Evolutionary conservation across 1,139 yeast species (phyloP).

Genomic region (Hyphopichia wangnamkhiaoensis): DNA sequence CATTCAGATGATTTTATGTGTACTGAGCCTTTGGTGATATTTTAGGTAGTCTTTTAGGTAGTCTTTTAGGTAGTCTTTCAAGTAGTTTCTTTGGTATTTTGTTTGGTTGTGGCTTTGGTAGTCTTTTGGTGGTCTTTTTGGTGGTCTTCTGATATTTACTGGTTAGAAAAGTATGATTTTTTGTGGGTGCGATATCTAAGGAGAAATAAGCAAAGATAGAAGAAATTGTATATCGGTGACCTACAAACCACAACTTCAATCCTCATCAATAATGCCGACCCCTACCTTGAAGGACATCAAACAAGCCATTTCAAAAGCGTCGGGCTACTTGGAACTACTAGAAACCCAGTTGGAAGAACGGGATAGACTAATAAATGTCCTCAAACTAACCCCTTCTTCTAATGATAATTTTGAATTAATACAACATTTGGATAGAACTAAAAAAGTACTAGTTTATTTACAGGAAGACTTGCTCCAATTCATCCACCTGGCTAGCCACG

Average conservation of each 20-base stretch:
- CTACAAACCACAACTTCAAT: not conserved
- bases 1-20: too few relatives aligned
- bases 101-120: too few relatives aligned
- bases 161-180: too few relatives aligned
- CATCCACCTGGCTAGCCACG: conserved; percentile 4
- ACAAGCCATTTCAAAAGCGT: conserved; percentile 15
- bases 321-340: conserved; percentile 33
- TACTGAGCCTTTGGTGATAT: too few relatives aligned
- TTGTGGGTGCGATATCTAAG: too few relatives aligned
- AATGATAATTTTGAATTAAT: conserved; percentile 57
- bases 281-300: conserved; percentile 14
- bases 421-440: conserved; percentile 39
- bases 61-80: too few relatives aligned
- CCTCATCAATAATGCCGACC: conserved; percentile 3
- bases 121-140: too few relatives aligned
- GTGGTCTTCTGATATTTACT: too few relatives aligned
- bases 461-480: conserved; percentile 31
- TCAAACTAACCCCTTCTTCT: conserved; percentile 51
- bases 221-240: too few relatives aligned
- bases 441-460: conserved; percentile 27
- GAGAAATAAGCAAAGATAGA: too few relatives aligned
- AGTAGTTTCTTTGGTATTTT: too few relatives aligned
- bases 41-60: too few relatives aligned
- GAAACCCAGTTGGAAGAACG: conserved; percentile 52
- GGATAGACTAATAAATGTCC: conserved; percentile 38